A percentile compares a stretch with the other conserved stretches of the same genome.
phyloP scores from a whole-genome alignment of 371 early-diverging fungal species.

The Basidiobolus meristosporus region DNA sequence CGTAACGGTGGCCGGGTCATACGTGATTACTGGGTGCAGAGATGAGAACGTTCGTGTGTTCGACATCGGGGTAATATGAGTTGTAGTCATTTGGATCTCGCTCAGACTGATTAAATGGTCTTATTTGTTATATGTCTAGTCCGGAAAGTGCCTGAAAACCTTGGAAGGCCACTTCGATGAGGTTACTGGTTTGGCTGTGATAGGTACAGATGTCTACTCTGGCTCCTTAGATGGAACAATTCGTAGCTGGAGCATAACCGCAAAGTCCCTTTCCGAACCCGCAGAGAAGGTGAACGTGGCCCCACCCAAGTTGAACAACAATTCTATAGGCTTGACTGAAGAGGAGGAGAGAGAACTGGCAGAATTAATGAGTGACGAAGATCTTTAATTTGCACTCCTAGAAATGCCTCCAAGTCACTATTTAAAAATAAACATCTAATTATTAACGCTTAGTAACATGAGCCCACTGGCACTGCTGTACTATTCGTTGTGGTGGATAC shows the following conservation, averaged over 20 bases:
- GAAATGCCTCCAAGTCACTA: too few relatives aligned
- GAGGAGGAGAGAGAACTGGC: slow-evolving; percentile 70
- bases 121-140: slow-evolving; percentile 13
- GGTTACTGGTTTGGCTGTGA: slow-evolving; percentile 19
- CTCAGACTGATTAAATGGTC: neutral
- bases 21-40: slow-evolving; percentile 54
- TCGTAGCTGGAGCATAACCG: slow-evolving; percentile 45
- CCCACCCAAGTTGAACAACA: slow-evolving; percentile 5
- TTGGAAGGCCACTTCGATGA: slow-evolving; percentile 72
- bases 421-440: too few relatives aligned
- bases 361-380: slow-evolving; percentile 45
- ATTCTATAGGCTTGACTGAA: slow-evolving; percentile 39
- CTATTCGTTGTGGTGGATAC: too few relatives aligned
- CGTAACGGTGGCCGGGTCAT: slow-evolving; percentile 30
- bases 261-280: slow-evolving; percentile 10
- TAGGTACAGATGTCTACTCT: slow-evolving; percentile 36
- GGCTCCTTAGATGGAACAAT: slow-evolving; percentile 62
- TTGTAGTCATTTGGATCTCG: neutral
- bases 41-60: slow-evolving; percentile 67
- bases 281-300: slow-evolving; percentile 3
- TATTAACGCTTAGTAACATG: too few relatives aligned
- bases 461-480: too few relatives aligned
- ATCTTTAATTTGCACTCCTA: too few relatives aligned
- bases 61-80: slow-evolving; percentile 47
- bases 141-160: slow-evolving; percentile 35